These are phyloP conservation scores for Mortierella polycephala DNA, from an alignment of 371 early-diverging fungal genomes.

Conservation along the genomic window DNA sequence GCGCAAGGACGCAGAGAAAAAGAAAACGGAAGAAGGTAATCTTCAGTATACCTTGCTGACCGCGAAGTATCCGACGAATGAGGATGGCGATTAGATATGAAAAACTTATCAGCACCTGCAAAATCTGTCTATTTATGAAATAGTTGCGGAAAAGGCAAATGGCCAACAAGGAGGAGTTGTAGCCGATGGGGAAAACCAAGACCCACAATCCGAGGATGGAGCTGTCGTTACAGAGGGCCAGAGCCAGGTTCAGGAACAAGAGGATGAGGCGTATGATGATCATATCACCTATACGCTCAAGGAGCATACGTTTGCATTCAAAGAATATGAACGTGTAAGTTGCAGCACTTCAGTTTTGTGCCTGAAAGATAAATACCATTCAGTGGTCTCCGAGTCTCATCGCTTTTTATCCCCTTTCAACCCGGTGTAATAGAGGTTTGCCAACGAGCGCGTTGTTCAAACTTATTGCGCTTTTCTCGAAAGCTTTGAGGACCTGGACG, in stretches of 20 bases:
- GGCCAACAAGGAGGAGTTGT: neutral
- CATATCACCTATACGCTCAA: constrained; percentile 33
- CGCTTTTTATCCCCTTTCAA: neutral
- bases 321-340: constrained; percentile 68
- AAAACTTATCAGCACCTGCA: too few species aligned
- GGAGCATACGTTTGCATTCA: constrained; percentile 68
- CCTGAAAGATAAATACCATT: neutral
- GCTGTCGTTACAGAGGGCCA: constrained; percentile 3
- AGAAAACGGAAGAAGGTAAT: constrained; percentile 4
- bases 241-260: constrained; percentile 42
- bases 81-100: neutral
- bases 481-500: constrained; percentile 58
- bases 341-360: neutral
- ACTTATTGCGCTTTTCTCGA: constrained; percentile 68
- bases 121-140: too few species aligned
- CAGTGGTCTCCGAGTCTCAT: neutral
- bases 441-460: constrained; percentile 59
- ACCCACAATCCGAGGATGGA: neutral
- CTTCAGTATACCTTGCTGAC: neutral
- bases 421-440: constrained; percentile 59
- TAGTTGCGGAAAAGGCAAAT: neutral
- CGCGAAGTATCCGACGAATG: too few species aligned
- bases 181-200: neutral
- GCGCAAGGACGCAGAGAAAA: constrained; percentile 14
- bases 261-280: constrained; percentile 45